Percentiles rank a stretch among this genome's conserved stretches.
Evolutionary conservation across 2,329 filamentous ascomycete species (phyloP).

Genomic region (Dendryphion nanum): DNA sequence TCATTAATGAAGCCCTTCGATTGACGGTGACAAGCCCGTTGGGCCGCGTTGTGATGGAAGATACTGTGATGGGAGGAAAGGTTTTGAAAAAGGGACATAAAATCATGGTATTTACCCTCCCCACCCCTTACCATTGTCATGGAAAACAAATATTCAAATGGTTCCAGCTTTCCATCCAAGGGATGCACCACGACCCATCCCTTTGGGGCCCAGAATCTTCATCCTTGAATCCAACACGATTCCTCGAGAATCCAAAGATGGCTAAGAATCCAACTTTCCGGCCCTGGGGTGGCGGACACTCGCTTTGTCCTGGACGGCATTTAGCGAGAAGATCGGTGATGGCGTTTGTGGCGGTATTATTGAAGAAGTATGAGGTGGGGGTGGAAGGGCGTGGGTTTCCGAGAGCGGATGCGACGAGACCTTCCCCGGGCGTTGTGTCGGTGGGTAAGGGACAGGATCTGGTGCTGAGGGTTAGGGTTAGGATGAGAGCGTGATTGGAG

Average conservation of each 20-base stretch:
- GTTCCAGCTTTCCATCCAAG: conserved; percentile 6
- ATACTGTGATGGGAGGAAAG: conserved; percentile 9
- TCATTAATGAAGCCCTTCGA: conserved; percentile 11
- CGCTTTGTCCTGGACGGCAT: conserved; percentile 12
- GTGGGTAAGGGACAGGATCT: no score
- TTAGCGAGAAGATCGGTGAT: conserved; percentile 5
- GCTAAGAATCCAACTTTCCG: conserved; percentile 4
- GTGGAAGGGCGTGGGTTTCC: no score
- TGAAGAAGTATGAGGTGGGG: conserved; percentile 2
- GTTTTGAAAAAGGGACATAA: conserved; percentile 1
- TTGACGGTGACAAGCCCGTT: conserved; percentile 10
- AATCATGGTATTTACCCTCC: neutral
- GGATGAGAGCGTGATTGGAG: no score
- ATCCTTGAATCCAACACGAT: conserved; percentile 8
- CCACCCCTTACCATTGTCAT: neutral
- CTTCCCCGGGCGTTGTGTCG: no score
- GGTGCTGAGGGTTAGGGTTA: neutral
- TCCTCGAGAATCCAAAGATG: conserved; percentile 10
- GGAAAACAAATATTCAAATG: conserved; percentile 1
- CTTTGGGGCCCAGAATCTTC: conserved; percentile 8
- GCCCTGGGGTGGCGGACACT: conserved; percentile 13
- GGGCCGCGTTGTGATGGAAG: conserved; percentile 5
- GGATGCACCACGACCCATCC: conserved; percentile 8
- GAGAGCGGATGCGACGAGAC: no score
- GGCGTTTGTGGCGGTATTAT: conserved; percentile 5